Base-by-base conservation (phyloP, 176 grass and related monocot genomes). In the Luzula sylvatica region DNA sequence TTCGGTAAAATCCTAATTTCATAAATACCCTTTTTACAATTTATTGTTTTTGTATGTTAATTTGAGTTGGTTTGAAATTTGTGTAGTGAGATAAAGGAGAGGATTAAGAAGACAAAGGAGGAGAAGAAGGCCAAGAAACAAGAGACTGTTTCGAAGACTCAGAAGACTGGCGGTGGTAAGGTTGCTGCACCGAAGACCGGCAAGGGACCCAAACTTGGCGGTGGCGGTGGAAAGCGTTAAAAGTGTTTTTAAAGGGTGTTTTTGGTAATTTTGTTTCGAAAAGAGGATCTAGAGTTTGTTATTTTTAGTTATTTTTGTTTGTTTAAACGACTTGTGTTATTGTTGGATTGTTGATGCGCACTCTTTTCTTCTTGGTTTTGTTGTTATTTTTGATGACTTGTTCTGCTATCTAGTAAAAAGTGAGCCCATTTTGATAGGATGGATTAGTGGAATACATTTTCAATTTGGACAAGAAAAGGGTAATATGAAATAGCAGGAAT, bases 91-190 rank as follows among this genome's bases (percentile, higher is more conserved):
- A 77, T 83, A 29, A 77, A 83, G 67, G 72, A 82, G 23, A 71
- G 78, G 1, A 75, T 82, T 32, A 82, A 82, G 59, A 82, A 75
- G 65, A 82, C 78, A 0, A 83, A 83, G 50, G 79, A 83, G 2
- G 79, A 83, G 68, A 83, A 83, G 61, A 83, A 77, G 38, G 67
- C 79, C 4, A 83, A 77, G 61, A 83, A 83, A 48, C 49, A 52
- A 21, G 68, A 83, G 38, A 3, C 44, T 0, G 11, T 65, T 60
- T 14, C 55, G 3, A 83, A 74, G 57, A 44, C 69, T 7, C 26
- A 53, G 9, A 83, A 73, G 58, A 35, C 30, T 9, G 46, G 45
- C 22, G 32, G 46, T 3, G 16, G 16, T 0, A 74, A 78, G 30
- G 43, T 68, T 15, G 38, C 65, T 50, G 68, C 47, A 1, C 57